phyloP scores from a whole-genome alignment of 768 basidiomycete species.

The Amanita phalloides region DNA sequence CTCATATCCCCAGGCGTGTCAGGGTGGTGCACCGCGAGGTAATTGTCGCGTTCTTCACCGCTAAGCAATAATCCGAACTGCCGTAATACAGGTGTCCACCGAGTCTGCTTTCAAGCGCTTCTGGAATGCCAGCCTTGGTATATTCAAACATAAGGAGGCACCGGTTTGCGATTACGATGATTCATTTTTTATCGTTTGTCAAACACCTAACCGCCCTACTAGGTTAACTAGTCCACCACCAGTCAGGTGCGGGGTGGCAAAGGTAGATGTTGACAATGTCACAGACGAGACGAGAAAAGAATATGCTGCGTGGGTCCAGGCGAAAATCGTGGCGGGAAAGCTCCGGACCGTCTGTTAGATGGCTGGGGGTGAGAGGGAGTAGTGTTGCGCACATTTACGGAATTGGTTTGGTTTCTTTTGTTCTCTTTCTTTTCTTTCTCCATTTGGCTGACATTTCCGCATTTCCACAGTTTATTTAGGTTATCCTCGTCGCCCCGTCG shows the following conservation, averaged over 20 bases:
- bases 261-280: not conserved
- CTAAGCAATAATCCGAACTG: too few species aligned
- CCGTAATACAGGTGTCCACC: too few species aligned
- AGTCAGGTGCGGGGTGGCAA: not conserved
- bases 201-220: not conserved
- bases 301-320: not conserved
- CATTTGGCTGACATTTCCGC: not conserved
- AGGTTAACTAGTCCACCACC: not conserved
- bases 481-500: too few species aligned
- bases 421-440: not conserved
- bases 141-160: too few species aligned
- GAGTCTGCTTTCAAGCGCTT: too few species aligned
- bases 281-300: not conserved
- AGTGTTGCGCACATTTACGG: too few species aligned
- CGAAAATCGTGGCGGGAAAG: not conserved
- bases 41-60: too few species aligned
- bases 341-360: too few species aligned
- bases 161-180: not conserved
- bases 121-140: too few species aligned
- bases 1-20: not conserved
- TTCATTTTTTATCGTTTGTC: not conserved
- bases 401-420: not conserved
- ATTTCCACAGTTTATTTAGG: not conserved
- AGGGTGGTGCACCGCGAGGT: not conserved
- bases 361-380: too few species aligned